A percentile compares a stretch with the other conserved stretches of the same genome.
Evolutionary conservation across 495 filamentous ascomycete species (phyloP).

Genomic region (Neurospora hispaniola): DNA sequence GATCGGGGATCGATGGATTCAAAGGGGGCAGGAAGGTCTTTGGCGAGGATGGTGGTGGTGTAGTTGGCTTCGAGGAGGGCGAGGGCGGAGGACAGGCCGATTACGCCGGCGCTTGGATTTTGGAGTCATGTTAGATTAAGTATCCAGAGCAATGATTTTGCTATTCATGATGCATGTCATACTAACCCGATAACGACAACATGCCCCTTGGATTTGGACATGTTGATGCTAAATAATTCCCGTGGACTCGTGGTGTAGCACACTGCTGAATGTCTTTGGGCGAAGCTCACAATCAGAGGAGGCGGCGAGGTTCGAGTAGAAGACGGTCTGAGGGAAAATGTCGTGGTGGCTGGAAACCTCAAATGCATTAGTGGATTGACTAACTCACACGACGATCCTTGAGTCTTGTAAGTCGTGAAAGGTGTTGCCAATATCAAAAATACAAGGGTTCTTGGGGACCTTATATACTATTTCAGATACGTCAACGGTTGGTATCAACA

Average conservation of each 20-base stretch:
- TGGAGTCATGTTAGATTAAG: background rate
- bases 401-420: background rate
- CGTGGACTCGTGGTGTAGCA: background rate
- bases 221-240: background rate
- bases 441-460: background rate
- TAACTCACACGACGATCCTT: background rate
- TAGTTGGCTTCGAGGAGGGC: slow-evolving; percentile 36
- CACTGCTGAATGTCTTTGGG: background rate
- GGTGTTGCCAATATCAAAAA: background rate
- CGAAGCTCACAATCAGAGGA: background rate
- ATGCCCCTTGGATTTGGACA: background rate
- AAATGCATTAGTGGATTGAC: background rate
- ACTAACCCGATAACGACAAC: slow-evolving; percentile 7
- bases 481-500: background rate
- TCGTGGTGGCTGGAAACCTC: background rate
- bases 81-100: slow-evolving; percentile 45
- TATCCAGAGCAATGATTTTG: background rate
- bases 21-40: slow-evolving; percentile 42
- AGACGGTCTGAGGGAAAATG: background rate
- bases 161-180: background rate
- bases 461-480: background rate
- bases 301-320: background rate
- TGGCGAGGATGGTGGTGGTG: slow-evolving; percentile 43
- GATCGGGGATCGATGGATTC: slow-evolving; percentile 27
- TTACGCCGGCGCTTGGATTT: slow-evolving; percentile 43